A percentile compares a stretch with the other conserved stretches of the same genome.
Evolutionary conservation across 2,329 filamentous ascomycete species (phyloP).

Genomic region (Apiospora saccharicola): DNA sequence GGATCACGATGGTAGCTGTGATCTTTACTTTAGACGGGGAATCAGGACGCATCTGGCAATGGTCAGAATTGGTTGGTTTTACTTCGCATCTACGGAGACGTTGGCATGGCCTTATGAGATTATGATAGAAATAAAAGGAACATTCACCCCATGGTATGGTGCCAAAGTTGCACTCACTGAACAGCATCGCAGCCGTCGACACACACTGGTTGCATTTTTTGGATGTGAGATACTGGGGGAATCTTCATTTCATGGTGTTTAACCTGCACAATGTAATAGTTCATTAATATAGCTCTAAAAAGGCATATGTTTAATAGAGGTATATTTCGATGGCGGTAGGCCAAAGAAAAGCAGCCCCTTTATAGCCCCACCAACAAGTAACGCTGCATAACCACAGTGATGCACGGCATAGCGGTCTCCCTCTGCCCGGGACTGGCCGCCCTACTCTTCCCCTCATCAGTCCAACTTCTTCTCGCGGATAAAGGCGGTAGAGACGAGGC

Average conservation of each 20-base stretch:
- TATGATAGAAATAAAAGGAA: slow-evolving; percentile 20
- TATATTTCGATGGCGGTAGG: neutral
- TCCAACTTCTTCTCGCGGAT: slow-evolving; percentile 65
- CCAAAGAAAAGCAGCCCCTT: neutral
- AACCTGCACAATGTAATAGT: neutral
- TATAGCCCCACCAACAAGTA: neutral
- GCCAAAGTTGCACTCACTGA: neutral
- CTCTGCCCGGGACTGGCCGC: neutral
- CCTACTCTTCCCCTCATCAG: slow-evolving; percentile 24
- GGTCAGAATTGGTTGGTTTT: neutral
- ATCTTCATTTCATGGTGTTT: neutral
- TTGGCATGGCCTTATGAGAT: slow-evolving; percentile 18
- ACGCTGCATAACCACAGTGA: neutral
- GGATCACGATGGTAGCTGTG: slow-evolving; percentile 4
- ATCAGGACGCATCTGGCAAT: neutral
- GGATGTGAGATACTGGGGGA: neutral
- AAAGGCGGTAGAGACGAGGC: slow-evolving; percentile 54
- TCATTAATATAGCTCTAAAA: neutral
- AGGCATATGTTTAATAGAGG: neutral
- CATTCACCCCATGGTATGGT: neutral
- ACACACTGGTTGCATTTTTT: neutral
- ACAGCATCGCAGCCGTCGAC: neutral
- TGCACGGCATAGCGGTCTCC: neutral
- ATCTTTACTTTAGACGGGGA: slow-evolving; percentile 23
- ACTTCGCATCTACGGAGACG: slow-evolving; percentile 13